These are phyloP conservation scores for Coemansia sp. DNA, from an alignment of 192 early-diverging fungal genomes.

Conservation along the genomic window DNA sequence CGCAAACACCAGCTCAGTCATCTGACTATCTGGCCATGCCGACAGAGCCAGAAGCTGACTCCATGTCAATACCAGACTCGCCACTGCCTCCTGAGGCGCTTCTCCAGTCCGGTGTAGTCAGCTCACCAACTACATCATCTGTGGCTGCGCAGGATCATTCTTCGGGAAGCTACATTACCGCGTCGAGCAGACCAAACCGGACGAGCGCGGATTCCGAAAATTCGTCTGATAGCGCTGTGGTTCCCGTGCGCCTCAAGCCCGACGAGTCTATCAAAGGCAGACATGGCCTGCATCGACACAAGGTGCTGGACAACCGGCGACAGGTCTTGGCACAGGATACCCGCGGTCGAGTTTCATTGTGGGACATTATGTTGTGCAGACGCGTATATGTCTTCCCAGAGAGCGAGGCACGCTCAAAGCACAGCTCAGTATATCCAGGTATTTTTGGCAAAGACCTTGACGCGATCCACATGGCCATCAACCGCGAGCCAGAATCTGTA, in stretches of 20 bases:
- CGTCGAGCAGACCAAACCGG: no score
- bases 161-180: no score
- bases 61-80: constrained; percentile 27
- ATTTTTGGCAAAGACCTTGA: constrained; percentile 47
- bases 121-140: neutral
- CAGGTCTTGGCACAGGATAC: constrained; percentile 85
- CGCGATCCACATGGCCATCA: constrained; percentile 18
- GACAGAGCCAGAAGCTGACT: constrained; percentile 1
- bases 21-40: no score
- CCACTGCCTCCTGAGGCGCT: constrained; percentile 39
- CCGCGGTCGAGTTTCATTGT: constrained; percentile 73
- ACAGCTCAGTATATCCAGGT: constrained; percentile 52
- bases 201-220: neutral
- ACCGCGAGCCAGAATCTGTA: constrained; percentile 65
- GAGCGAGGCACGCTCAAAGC: constrained; percentile 53
- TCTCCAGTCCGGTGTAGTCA: constrained; percentile 8
- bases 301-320: constrained; percentile 79
- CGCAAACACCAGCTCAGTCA: no score
- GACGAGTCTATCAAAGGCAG: constrained; percentile 54
- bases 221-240: constrained; percentile 1
- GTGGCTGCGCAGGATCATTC: neutral
- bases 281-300: constrained; percentile 63
- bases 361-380: constrained; percentile 84
- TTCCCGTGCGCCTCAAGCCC: constrained; percentile 37
- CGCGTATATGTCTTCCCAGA: constrained; percentile 52